Evolutionary conservation across 192 early-diverging fungal genomes (phyloP).

Genomic region (Coemansia sp.): DNA sequence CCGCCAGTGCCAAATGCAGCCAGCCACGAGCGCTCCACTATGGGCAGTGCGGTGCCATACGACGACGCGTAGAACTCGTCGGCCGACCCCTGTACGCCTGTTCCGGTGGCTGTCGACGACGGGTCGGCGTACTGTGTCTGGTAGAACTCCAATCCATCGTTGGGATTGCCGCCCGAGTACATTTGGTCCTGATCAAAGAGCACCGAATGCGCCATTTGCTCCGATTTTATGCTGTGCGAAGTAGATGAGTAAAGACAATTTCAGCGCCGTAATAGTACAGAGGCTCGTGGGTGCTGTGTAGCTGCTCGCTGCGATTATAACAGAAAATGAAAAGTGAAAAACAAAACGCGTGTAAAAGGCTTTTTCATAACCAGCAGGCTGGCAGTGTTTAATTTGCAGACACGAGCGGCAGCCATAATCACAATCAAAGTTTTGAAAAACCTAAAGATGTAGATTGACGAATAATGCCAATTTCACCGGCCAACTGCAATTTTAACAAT

Average conservation of each 20-base stretch:
- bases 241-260: neutral
- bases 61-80: slow-evolving; percentile 55
- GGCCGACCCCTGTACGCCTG: slow-evolving; percentile 31
- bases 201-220: slow-evolving; percentile 52
- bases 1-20: slow-evolving; percentile 91
- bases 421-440: neutral
- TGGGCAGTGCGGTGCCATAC: slow-evolving; percentile 47
- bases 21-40: slow-evolving; percentile 52
- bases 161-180: slow-evolving; percentile 23
- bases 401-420: neutral
- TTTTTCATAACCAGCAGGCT: neutral
- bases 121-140: slow-evolving; percentile 53
- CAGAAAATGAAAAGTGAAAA: neutral
- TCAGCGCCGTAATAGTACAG: neutral
- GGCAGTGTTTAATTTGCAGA: neutral
- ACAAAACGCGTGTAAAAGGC: neutral
- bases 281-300: neutral
- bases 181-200: slow-evolving; percentile 50
- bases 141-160: slow-evolving; percentile 53
- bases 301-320: neutral
- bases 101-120: slow-evolving; percentile 17
- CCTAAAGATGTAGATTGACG: neutral
- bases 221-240: neutral
- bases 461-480: neutral
- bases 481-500: neutral